These are phyloP conservation scores for Plasmodium inui DNA, from an alignment of 169 alveolate genomes.

Conservation along the genomic window DNA sequence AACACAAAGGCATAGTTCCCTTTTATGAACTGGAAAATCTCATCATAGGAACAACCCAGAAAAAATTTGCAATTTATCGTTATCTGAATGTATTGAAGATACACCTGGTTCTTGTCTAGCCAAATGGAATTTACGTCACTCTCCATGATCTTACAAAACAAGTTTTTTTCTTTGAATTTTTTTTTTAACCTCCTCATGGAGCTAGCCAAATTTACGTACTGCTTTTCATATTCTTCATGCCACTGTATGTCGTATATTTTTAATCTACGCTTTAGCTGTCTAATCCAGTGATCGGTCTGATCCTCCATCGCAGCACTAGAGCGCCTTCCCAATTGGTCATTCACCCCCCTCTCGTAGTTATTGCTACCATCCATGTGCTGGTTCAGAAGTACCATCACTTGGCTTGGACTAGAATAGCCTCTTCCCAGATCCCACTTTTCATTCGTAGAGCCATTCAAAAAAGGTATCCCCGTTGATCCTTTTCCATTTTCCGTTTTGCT, in stretches of 20 bases:
- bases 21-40: conserved; percentile 43
- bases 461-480: not conserved
- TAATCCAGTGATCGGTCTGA: not conserved
- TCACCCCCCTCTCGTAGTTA: not conserved
- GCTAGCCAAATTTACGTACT: conserved; percentile 40
- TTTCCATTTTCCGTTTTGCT: not conserved
- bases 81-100: conserved; percentile 65
- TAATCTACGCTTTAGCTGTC: conserved; percentile 15
- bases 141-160: conserved; percentile 48
- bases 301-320: not conserved
- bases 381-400: not conserved
- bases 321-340: not conserved
- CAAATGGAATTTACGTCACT: conserved; percentile 52
- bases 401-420: not conserved
- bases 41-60: conserved; percentile 45
- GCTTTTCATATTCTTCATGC: conserved; percentile 69
- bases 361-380: not conserved
- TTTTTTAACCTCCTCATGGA: conserved; percentile 30
- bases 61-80: conserved; percentile 41
- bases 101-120: conserved; percentile 54
- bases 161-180: conserved; percentile 30
- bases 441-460: not conserved
- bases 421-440: not conserved
- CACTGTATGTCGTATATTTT: conserved; percentile 70
- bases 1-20: conserved; percentile 33